Evolutionary conservation across 768 basidiomycete genomes (phyloP), one percentile per base, ranked within the genome.

Genomic region (Goffeauzyma gilvescens): DNA sequence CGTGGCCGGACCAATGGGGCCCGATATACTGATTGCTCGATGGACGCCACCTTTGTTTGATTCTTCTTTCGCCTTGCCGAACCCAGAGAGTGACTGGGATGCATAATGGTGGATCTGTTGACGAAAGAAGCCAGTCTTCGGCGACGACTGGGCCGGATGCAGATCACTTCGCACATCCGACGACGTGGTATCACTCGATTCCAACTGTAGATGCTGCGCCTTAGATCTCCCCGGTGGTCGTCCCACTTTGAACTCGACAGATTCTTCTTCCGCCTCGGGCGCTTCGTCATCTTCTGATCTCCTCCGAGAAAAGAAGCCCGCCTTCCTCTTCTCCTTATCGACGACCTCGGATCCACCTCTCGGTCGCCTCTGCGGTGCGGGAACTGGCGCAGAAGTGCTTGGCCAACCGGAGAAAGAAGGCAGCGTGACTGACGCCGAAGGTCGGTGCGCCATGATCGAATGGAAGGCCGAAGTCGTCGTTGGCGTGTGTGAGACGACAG

Each of bases 291-390:
- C n/a, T n/a, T n/a, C n/a, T n/a, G n/a, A n/a, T n/a, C n/a, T n/a
- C n/a, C n/a, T n/a, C n/a, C n/a, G n/a, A n/a, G n/a, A n/a, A 30
- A 40, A 40, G 27, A 26, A 40, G 2, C 38, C 38, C 15, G 38
- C 38, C 9, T 17, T 27, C 18, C 38, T 26, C 22, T 20, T 30
- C 6, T 40, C 38, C 26, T 40, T 40, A 21, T 40, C 38, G 27
- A n/a, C 13, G 25, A 25, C 26, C 17, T 40, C 38, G 5, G 38
- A 40, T 3, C 18, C 18, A 3, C 38, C 38, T 40, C 38, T 30
- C 13, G 38, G 38, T 20, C 24, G 34, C 22, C 5, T 15, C 18
- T 12, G 12, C 12, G 17, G 10, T 10, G 34, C 22, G 17, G 2
- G 14, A 21, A 18, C 22, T 21, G 12, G 6, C 22, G 6, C 6